Evolutionary conservation across 805 yeast genomes (phyloP), one percentile per base, ranked within the genome.

Genomic region (Peterozyma toletana): DNA sequence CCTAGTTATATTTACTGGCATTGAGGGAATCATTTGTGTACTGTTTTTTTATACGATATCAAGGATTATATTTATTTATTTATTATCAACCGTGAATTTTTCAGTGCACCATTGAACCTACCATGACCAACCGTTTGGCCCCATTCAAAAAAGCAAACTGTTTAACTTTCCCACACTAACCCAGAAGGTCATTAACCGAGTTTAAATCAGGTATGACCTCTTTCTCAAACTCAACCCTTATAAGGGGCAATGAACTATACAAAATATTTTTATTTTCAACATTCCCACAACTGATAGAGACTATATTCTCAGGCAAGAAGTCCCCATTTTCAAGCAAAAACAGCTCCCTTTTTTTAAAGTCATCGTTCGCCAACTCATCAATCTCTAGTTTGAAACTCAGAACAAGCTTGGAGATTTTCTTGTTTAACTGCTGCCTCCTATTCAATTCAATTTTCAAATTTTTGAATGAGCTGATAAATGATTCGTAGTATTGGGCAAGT

Each of bases 401-500:
- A 1, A 78, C 55, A 2, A 76, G 50, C 6, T 50, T 50, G 7
- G 58, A 49, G 58, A 82, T 67, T 38, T 67, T 59, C 1, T 49
- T 51, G 38, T 75, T 71, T 1, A 73, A 54, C 10, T 58, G 57
- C 15, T 57, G 55, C 38, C 88, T 66, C 39, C 89, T 65, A 7
- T 71, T 61, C 1, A 77, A 61, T 52, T 83, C 90, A 15, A 69
- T 47, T 0, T 78, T 51, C 43, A 82, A 54, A 3, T 73, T 66
- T 41, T 73, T 65, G 50, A 80, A 83, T 9, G 86, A 70, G 16
- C 59, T 57, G 36, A 67, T 60, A 49, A 81, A 83, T 38, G 68
- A 62, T 15, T 64, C 60, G 49, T 74, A 82, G 55, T 81, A 79
- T 13, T 67, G 64, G 10, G 65, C 60, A 17, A 78, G 55, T 11